Percentiles rank a stretch among this genome's conserved stretches.
These are phyloP conservation scores for Ceratocystis lukuohia DNA, from an alignment of 2,329 filamentous ascomycete species.

Conservation along the genomic window DNA sequence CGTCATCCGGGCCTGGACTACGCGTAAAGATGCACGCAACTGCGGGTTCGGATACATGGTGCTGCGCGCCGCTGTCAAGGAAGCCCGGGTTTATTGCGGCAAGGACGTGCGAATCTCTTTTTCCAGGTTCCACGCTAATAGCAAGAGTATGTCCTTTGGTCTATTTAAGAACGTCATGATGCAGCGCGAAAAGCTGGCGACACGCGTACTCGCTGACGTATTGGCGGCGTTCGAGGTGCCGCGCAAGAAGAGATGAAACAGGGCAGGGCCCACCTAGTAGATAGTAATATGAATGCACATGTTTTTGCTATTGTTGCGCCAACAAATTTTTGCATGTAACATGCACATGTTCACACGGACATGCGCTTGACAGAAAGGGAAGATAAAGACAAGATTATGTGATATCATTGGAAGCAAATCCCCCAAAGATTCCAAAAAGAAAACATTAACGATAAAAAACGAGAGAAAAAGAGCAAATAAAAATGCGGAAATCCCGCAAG, in stretches of 20 bases:
- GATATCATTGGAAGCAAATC: too few relatives aligned
- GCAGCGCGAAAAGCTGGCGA: slow-evolving; percentile 44
- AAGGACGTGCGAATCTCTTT: slow-evolving; percentile 57
- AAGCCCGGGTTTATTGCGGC: slow-evolving; percentile 56
- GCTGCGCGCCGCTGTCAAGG: slow-evolving; percentile 56
- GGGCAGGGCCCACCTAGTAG: background rate
- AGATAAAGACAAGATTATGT: too few relatives aligned
- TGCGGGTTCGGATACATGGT: slow-evolving; percentile 60
- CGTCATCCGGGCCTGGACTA: slow-evolving; percentile 73
- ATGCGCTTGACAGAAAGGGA: too few relatives aligned
- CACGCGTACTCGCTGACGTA: slow-evolving; percentile 38
- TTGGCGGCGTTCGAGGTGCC: slow-evolving; percentile 36
- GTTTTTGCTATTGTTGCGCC: too few relatives aligned
- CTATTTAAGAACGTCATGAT: slow-evolving; percentile 50
- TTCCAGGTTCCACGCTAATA: slow-evolving; percentile 65
- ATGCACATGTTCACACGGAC: too few relatives aligned
- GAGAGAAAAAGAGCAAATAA: too few relatives aligned
- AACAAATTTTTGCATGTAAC: too few relatives aligned
- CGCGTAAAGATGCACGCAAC: slow-evolving; percentile 52
- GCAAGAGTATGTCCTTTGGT: slow-evolving; percentile 45
- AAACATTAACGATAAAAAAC: too few relatives aligned
- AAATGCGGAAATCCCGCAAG: background rate
- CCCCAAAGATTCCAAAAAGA: too few relatives aligned
- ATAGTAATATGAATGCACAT: too few relatives aligned
- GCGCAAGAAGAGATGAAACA: slow-evolving; percentile 34